Evolutionary conservation across 208 protist species (phyloP).

Genomic region (Acanthamoeba lenticulata): DNA sequence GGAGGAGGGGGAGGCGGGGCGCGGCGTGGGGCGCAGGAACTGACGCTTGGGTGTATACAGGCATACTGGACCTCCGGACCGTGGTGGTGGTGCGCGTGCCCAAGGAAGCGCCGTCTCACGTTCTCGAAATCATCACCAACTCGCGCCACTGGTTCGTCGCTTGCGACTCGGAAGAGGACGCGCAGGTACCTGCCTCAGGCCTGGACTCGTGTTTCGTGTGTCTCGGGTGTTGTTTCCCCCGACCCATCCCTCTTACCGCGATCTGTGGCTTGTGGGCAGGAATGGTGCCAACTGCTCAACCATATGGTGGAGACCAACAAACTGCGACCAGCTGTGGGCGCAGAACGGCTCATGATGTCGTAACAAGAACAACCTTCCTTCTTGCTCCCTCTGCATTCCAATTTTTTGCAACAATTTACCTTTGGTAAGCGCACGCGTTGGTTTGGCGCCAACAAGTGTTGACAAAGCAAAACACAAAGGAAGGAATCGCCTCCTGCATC

Average conservation of each 20-base stretch:
- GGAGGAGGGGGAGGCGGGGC: no score
- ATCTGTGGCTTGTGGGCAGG: not conserved
- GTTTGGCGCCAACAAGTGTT: no score
- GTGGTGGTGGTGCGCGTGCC: not conserved
- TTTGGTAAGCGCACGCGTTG: no score
- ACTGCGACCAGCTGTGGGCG: slow-evolving; percentile 2
- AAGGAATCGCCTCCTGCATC: no score
- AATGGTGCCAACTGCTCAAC: slow-evolving; percentile 37
- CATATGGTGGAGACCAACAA: slow-evolving; percentile 36
- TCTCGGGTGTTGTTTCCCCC: no score
- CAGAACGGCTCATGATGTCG: no score
- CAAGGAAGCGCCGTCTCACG: not conserved
- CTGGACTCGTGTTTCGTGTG: not conserved
- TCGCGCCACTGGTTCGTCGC: not conserved
- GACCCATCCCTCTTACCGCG: no score
- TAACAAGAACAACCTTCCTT: no score
- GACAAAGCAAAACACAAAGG: no score
- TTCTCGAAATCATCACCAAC: not conserved
- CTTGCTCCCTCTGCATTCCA: no score
- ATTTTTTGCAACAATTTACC: no score
- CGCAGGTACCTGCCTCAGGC: not conserved
- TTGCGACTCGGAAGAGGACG: not conserved
- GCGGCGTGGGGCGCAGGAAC: no score
- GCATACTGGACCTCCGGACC: not conserved
- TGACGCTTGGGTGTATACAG: not conserved